Conservation (phyloP, 2,329 filamentous ascomycete genomes). For the Fusarium sambucinum region DNA sequence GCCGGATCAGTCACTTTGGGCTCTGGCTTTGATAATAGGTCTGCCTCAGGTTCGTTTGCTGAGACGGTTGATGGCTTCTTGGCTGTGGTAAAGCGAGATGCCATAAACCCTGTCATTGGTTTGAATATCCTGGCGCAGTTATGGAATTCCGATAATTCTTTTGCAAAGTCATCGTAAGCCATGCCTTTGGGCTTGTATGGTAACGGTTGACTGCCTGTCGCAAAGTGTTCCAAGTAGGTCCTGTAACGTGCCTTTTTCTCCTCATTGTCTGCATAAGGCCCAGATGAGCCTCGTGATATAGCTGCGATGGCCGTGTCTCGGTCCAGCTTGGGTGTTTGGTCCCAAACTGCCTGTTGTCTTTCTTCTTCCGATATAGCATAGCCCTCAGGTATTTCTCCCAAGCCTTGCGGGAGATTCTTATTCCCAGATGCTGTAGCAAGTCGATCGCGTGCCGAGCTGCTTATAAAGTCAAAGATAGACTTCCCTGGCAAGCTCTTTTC, state of each 20-base stretch:
- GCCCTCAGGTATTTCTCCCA: slow-evolving; percentile 77
- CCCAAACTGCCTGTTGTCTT: slow-evolving; percentile 67
- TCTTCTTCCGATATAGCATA: slow-evolving; percentile 74
- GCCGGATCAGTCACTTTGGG: slow-evolving; percentile 72
- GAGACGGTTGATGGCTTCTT: slow-evolving; percentile 58
- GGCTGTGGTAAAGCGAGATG: slow-evolving; percentile 87
- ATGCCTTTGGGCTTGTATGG: slow-evolving; percentile 61
- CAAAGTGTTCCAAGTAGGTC: slow-evolving; percentile 81
- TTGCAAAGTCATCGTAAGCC: slow-evolving; percentile 79
- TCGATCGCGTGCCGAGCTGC: slow-evolving; percentile 79
- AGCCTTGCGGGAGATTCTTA: slow-evolving; percentile 79
- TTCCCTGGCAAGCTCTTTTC: slow-evolving; percentile 85
- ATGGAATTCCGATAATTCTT: slow-evolving; percentile 82
- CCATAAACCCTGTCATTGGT: slow-evolving; percentile 92
- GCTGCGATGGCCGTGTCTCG: slow-evolving; percentile 76
- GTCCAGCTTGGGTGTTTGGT: slow-evolving; percentile 73
- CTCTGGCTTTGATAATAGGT: slow-evolving; percentile 50
- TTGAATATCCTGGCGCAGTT: slow-evolving; percentile 80
- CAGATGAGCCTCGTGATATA: slow-evolving; percentile 71
- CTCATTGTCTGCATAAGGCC: slow-evolving; percentile 86
- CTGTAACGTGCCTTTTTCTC: slow-evolving; percentile 84
- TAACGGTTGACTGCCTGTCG: slow-evolving; percentile 60
- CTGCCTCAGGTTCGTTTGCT: slow-evolving; percentile 31
- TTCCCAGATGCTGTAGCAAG: slow-evolving; percentile 82
- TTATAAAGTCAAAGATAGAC: slow-evolving; percentile 95